phyloP scores from a whole-genome alignment of 2,329 filamentous ascomycete species.

The Gremmenia infestans region DNA sequence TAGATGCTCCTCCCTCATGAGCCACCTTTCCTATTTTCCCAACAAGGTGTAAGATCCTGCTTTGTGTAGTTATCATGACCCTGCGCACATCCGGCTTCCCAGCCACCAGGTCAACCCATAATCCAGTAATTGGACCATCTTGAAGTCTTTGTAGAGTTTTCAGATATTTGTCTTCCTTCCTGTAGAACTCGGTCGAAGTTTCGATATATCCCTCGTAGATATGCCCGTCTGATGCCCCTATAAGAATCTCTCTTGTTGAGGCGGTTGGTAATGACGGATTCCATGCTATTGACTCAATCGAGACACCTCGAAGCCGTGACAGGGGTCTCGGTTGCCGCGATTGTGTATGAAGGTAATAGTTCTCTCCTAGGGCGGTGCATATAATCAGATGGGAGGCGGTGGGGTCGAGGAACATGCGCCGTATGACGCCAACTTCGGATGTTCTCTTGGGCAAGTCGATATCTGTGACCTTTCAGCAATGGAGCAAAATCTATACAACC shows the following conservation, averaged over 20 bases:
- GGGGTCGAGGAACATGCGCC: slow-evolving; percentile 94
- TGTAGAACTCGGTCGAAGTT: slow-evolving; percentile 89
- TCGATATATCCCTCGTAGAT: slow-evolving; percentile 96
- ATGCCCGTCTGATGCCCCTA: slow-evolving; percentile 89
- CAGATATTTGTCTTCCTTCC: slow-evolving; percentile 88
- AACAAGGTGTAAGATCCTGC: slow-evolving; percentile 72
- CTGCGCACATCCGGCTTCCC: slow-evolving; percentile 66
- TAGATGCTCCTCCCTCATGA: slow-evolving; percentile 74
- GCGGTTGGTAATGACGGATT: slow-evolving; percentile 89
- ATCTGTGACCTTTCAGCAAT: slow-evolving; percentile 48
- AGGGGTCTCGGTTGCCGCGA: slow-evolving; percentile 82
- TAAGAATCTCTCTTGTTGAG: slow-evolving; percentile 87
- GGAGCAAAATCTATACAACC: not conserved
- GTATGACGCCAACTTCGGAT: slow-evolving; percentile 85
- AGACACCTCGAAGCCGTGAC: slow-evolving; percentile 75
- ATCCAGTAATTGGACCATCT: slow-evolving; percentile 76
- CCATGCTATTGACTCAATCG: slow-evolving; percentile 89
- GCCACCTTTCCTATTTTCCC: slow-evolving; percentile 70
- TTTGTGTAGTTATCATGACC: slow-evolving; percentile 75
- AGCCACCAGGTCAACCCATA: slow-evolving; percentile 74
- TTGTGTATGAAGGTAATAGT: slow-evolving; percentile 96
- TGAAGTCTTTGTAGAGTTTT: slow-evolving; percentile 77
- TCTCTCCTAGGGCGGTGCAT: slow-evolving; percentile 86
- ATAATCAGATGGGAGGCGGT: slow-evolving; percentile 92
- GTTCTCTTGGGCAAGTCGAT: slow-evolving; percentile 95